Evolutionary conservation across 2,329 filamentous ascomycete species (phyloP).

Genomic region (Fusarium aywerte): DNA sequence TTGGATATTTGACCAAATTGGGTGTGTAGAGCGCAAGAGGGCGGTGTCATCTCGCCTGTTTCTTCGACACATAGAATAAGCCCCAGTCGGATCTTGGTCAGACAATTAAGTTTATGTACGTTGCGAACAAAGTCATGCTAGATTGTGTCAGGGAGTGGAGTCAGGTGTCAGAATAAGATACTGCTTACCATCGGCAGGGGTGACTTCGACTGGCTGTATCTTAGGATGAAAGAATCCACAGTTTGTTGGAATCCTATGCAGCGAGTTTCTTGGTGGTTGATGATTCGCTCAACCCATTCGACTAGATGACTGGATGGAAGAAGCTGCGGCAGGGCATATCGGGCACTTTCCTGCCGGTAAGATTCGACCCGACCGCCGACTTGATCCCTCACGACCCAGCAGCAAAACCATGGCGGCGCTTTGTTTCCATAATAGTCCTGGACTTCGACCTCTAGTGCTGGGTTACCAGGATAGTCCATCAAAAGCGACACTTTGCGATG

Average conservation of each 20-base stretch:
- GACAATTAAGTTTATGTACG: constrained; percentile 44
- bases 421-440: constrained; percentile 44
- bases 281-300: constrained; percentile 43
- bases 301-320: constrained; percentile 38
- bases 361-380: constrained; percentile 44
- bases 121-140: constrained; percentile 43
- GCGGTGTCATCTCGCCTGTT: constrained; percentile 39
- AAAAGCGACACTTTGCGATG: constrained; percentile 42
- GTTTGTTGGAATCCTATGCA: constrained; percentile 46
- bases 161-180: not conserved
- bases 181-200: constrained; percentile 42
- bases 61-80: constrained; percentile 43
- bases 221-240: constrained; percentile 45
- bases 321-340: constrained; percentile 44
- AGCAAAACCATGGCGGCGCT: constrained; percentile 44
- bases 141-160: constrained; percentile 1
- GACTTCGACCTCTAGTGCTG: constrained; percentile 39
- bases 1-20: constrained; percentile 47
- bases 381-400: constrained; percentile 46
- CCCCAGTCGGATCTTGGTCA: constrained; percentile 44
- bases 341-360: constrained; percentile 43
- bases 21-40: constrained; percentile 46
- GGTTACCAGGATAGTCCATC: constrained; percentile 46
- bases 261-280: constrained; percentile 39
- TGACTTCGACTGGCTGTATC: constrained; percentile 39